These are phyloP conservation scores for Crucihimalaya himalaica DNA, from an alignment of 345 rosid species.

Conservation along the genomic window DNA sequence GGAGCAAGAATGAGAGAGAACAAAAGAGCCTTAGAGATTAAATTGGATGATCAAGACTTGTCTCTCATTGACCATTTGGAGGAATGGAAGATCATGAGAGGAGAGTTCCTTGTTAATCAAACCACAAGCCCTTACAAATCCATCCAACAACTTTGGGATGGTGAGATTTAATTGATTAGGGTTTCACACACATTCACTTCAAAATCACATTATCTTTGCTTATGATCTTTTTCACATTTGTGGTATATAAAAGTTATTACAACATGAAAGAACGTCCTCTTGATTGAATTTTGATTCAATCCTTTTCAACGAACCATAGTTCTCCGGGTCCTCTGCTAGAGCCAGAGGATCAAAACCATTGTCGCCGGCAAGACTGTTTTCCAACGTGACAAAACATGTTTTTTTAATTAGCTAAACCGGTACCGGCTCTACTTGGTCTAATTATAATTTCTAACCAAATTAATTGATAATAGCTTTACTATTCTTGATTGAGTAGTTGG, in stretches of 20 bases:
- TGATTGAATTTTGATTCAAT: background rate
- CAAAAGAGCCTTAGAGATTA: constrained; percentile 52
- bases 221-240: constrained; percentile 1
- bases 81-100: constrained; percentile 83
- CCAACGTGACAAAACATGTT: background rate
- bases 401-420: background rate
- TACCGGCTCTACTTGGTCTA: background rate
- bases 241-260: constrained; percentile 27
- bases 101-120: constrained; percentile 63
- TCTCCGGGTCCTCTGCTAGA: background rate
- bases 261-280: background rate
- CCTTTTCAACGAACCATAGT: background rate
- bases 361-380: constrained; percentile 2
- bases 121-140: constrained; percentile 81
- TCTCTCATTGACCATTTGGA: constrained; percentile 54
- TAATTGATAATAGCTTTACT: background rate
- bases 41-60: constrained; percentile 58
- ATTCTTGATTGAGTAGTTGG: background rate
- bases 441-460: background rate
- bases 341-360: constrained; percentile 5
- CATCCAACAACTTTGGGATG: constrained; percentile 72
- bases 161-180: constrained; percentile 56
- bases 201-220: constrained; percentile 19
- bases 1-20: constrained; percentile 65
- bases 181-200: background rate